Evolutionary conservation across 2,329 filamentous ascomycete species (phyloP), one percentile per base, ranked within the genome.

Genomic region (Epichloe glyceriae): DNA sequence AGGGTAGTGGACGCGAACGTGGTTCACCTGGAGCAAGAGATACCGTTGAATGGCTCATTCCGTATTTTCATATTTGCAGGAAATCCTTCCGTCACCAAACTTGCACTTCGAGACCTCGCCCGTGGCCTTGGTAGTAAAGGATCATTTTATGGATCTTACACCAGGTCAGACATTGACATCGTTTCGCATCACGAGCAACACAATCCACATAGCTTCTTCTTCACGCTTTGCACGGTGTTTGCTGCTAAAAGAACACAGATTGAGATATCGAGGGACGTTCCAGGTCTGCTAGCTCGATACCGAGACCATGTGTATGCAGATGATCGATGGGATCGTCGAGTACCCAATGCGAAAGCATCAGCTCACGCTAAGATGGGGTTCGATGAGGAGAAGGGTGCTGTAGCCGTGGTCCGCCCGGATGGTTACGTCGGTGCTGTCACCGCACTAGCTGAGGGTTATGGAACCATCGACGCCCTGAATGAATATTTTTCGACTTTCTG

Each of bases 281-380:
- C 90, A 0, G 72, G 74, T 19, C 61, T 86, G 2, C 73, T 96
- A 51, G 80, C 78, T 5, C 76, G 86, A 50, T 95, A 95, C 66
- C 75, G 82, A 46, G 83, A 89, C 59, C 85, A 93, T 60, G 74
- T 95, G 37, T 95, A 95, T 61, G 86, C 88, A 1, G 90, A 95
- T 60, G 88, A 95, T 65, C 74, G 85, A 46, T 83, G 79, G 71
- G 86, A 93, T 62, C 72, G 76, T 42, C 74, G 79, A 6, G 83
- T 88, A 1, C 82, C 85, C 0, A 73, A 83, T 19, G 83, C 86
- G 1, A 75, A 74, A 58, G 88, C 84, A 5, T 75, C 86, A 3
- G 88, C 88, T 5, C 90, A 96, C 66, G 82, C 83, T 41, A 95
- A 95, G 75, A 85, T 95, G 75, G 90, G 90, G 0, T 65, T 95